Evolutionary conservation across 805 yeast genomes (phyloP).

Genomic region (Lipomyces mesembrius): DNA sequence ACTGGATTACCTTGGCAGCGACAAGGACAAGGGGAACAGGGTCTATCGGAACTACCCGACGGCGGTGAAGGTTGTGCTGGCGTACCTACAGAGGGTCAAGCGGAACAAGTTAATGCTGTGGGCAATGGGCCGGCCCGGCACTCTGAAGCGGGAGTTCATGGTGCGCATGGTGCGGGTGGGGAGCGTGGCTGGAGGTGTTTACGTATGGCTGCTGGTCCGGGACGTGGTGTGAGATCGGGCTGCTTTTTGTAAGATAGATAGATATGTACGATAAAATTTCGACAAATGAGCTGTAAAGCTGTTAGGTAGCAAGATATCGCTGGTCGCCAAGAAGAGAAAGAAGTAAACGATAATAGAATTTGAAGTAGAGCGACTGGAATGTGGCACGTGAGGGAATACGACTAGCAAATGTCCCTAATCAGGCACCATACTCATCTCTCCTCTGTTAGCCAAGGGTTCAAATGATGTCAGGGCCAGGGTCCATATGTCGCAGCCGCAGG

Average conservation of each 20-base stretch:
- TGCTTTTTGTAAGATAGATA: background rate
- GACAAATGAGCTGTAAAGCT: no score
- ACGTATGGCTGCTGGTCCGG: slow-evolving; percentile 22
- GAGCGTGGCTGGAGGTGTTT: slow-evolving; percentile 25
- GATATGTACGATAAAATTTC: background rate
- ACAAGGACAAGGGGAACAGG: slow-evolving; percentile 12
- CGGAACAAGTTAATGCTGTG: slow-evolving; percentile 12
- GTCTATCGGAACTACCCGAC: slow-evolving; percentile 16
- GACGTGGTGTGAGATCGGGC: background rate
- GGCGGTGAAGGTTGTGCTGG: slow-evolving; percentile 10
- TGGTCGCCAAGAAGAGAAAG: background rate
- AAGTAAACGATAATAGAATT: background rate
- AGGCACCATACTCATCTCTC: background rate
- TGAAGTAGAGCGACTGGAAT: background rate
- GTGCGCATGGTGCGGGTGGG: slow-evolving; percentile 15
- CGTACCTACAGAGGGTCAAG: slow-evolving; percentile 2
- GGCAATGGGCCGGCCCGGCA: slow-evolving; percentile 26
- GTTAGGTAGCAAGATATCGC: background rate
- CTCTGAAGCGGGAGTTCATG: slow-evolving; percentile 24
- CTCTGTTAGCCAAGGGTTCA: background rate
- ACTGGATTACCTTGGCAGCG: slow-evolving; percentile 14
- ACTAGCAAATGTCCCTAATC: background rate
- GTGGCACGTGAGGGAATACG: background rate
- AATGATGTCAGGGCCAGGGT: no score
- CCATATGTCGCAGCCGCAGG: no score